These are phyloP conservation scores for Musa itinerans DNA, from an alignment of 176 grass and related monocot genomes.

Conservation along the genomic window DNA sequence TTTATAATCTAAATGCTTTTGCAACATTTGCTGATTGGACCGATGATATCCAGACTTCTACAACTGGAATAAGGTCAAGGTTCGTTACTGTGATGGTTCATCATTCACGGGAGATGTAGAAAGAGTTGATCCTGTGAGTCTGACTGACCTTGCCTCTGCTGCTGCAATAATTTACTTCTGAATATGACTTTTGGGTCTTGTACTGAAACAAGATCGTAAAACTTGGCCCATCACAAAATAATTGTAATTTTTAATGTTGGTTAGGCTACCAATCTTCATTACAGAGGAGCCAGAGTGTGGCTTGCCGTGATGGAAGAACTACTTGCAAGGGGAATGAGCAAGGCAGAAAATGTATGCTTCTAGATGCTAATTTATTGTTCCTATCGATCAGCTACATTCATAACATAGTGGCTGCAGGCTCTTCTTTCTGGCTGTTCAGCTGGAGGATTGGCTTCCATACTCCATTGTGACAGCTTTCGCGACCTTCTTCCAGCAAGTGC, in stretches of 20 bases:
- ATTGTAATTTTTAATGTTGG: neutral
- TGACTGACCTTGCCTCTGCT: constrained; percentile 19
- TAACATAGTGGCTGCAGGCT: constrained; percentile 30
- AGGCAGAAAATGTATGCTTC: constrained; percentile 65
- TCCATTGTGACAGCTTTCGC: constrained; percentile 87
- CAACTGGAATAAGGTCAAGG: constrained; percentile 76
- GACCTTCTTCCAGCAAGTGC: constrained; percentile 41
- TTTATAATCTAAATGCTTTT: neutral
- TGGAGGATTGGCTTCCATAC: constrained; percentile 82
- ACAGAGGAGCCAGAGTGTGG: constrained; percentile 41
- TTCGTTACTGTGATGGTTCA: constrained; percentile 77
- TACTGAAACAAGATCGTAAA: neutral
- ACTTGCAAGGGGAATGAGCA: constrained; percentile 75
- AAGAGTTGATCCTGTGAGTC: constrained; percentile 36
- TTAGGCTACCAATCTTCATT: constrained; percentile 14
- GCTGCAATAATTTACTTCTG: neutral
- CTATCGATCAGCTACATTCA: no score
- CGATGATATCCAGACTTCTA: constrained; percentile 47
- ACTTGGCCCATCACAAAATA: neutral
- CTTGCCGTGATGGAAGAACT: constrained; percentile 64
- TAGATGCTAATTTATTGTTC: neutral
- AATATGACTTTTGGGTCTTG: neutral
- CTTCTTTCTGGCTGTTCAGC: constrained; percentile 93
- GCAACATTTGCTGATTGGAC: neutral
- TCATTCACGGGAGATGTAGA: constrained; percentile 74